A percentile compares a stretch with the other conserved stretches of the same genome.
These are phyloP conservation scores for Fimicolochytrium jonesii DNA, from an alignment of 192 early-diverging fungal genomes.

Conservation along the genomic window DNA sequence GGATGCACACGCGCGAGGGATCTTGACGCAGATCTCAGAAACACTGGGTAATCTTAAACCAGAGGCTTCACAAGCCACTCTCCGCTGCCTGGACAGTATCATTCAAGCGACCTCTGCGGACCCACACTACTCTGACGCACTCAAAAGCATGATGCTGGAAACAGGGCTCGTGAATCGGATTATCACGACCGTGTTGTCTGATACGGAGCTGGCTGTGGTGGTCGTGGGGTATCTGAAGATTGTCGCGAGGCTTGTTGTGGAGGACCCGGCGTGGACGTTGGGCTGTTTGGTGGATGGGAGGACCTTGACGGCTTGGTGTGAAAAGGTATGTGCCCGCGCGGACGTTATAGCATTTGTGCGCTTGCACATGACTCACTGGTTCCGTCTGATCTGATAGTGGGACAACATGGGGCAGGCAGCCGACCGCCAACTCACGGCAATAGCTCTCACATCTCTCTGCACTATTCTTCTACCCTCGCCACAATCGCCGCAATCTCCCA, in stretches of 20 bases:
- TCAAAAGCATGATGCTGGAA: conserved; percentile 50
- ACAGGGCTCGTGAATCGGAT: conserved; percentile 56
- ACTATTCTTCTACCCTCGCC: no score
- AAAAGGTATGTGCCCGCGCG: conserved; percentile 49
- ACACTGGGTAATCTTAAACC: conserved; percentile 54
- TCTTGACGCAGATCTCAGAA: conserved; percentile 19
- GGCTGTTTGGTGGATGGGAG: conserved; percentile 41
- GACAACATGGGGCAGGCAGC: conserved; percentile 70
- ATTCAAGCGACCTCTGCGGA: conserved; percentile 46
- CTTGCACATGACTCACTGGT: background rate
- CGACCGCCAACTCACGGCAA: conserved; percentile 46
- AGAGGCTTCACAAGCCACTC: conserved; percentile 56
- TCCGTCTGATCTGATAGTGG: conserved; percentile 44
- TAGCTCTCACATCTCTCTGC: no score
- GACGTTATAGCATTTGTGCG: background rate
- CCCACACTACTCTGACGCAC: conserved; percentile 26
- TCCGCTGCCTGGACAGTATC: conserved; percentile 57
- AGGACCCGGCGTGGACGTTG: conserved; percentile 48
- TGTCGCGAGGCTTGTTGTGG: conserved; percentile 58
- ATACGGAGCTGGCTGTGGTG: conserved; percentile 48
- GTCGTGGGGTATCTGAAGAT: conserved; percentile 60
- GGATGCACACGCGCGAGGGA: conserved; percentile 42
- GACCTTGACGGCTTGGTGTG: conserved; percentile 58
- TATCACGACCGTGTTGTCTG: conserved; percentile 50
- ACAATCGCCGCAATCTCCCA: no score